phyloP scores from a whole-genome alignment of 345 rosid species.

The Brassica napus region DNA sequence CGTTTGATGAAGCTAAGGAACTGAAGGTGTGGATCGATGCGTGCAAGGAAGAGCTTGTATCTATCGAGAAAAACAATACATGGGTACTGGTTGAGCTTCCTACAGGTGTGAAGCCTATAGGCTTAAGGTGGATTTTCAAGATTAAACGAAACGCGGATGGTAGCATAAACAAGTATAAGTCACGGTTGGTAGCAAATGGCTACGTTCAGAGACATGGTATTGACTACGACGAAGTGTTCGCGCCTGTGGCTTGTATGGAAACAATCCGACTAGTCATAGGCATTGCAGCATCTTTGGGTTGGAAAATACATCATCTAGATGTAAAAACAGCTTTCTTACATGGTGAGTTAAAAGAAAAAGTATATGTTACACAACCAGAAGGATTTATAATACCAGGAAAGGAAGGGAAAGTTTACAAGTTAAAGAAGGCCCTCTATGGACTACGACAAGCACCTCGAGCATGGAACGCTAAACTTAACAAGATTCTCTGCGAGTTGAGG shows the following conservation, averaged over 20 bases:
- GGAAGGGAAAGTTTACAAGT: too few relatives aligned
- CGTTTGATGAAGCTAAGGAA: not conserved
- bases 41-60: not conserved
- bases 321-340: too few relatives aligned
- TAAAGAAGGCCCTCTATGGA: not conserved
- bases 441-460: not conserved
- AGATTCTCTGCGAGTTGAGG: not conserved
- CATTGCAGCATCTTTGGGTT: not conserved
- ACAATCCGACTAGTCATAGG: not conserved
- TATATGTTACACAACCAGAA: too few relatives aligned
- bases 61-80: not conserved
- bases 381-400: too few relatives aligned
- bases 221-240: not conserved
- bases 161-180: too few relatives aligned
- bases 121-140: not conserved
- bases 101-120: not conserved
- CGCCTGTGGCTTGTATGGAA: not conserved
- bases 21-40: not conserved
- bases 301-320: too few relatives aligned
- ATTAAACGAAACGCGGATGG: too few relatives aligned
- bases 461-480: not conserved
- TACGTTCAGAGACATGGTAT: too few relatives aligned
- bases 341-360: too few relatives aligned
- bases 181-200: too few relatives aligned
- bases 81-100: not conserved